phyloP scores from a whole-genome alignment of 179 eudicot species.

The Beta lomatogona region DNA sequence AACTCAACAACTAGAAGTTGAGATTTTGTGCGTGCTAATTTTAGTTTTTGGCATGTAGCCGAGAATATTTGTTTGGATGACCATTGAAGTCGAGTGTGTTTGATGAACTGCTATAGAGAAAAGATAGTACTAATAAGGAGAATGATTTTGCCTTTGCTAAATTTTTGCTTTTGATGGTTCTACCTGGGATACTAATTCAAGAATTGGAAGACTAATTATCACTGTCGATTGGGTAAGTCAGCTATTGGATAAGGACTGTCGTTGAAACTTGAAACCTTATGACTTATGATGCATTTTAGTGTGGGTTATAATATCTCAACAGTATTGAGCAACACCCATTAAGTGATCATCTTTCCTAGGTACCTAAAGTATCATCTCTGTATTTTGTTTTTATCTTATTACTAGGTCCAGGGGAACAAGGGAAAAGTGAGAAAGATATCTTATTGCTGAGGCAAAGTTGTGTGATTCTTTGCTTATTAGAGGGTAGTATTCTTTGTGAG shows the following conservation, averaged over 20 bases:
- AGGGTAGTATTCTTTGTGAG: not conserved
- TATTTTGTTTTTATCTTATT: too few relatives aligned
- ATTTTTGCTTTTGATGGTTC: not conserved
- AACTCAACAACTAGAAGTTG: not conserved
- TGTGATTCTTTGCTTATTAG: conserved; percentile 4
- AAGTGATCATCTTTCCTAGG: not conserved
- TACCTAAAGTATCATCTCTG: not conserved
- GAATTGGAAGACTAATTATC: not conserved
- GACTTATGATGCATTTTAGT: not conserved
- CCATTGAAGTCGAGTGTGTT: not conserved
- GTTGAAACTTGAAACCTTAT: not conserved
- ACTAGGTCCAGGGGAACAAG: too few relatives aligned
- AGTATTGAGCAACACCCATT: not conserved
- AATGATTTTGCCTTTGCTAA: not conserved
- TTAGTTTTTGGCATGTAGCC: not conserved
- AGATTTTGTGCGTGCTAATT: not conserved
- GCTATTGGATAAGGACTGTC: not conserved
- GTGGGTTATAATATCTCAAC: not conserved
- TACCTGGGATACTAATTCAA: not conserved
- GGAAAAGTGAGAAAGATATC: not conserved
- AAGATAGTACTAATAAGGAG: not conserved
- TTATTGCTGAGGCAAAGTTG: conserved; percentile 8
- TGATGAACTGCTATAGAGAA: not conserved
- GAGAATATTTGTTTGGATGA: not conserved
- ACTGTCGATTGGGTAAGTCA: not conserved